Base-by-base conservation (phyloP, 208 protist genomes). In the Crithidia acanthocephali region DNA sequence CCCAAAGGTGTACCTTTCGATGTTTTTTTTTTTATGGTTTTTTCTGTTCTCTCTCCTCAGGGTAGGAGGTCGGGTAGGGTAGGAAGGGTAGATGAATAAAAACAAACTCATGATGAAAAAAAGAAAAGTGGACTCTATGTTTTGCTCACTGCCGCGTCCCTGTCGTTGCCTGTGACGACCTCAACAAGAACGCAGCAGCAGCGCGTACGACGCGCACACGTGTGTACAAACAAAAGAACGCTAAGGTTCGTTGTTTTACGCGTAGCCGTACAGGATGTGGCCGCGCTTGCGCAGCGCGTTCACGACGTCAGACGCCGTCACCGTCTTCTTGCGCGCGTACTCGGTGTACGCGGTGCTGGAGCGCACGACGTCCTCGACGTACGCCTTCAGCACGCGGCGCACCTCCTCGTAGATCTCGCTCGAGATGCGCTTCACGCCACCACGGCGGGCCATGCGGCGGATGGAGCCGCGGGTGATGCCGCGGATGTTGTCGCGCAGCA, bases 391-490 rank as follows among this genome's bases (percentile, higher is more conserved):
- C 60, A 95, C 89, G 65, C 76, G 75, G 65, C 85, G 85, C 64
- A 90, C 72, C 82, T 90, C 85, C 64, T 90, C 81, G 85, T 90
- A 87, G 60, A 87, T 76, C 59, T 85, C 81, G 66, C 74, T 75
- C 42, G 79, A 86, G 83, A 98, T 97, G 76, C 94, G 88, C 80
- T 96, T 96, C 72, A 97, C 91, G 74, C 94, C 94, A 73, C 94
- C 94, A 80, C 94, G 84, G 80, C 94, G 87, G 55, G 94, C 94
- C 51, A 98, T 80, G 81, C 94, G 87, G 80, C 91, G 86, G 72
- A 97, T 94, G 52, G 90, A 88, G 69, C 88, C 90, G 63, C 86
- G 87, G 33, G 87, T 94, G 80, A 95, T 93, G 78, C 87, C 88
- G 68, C 79, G 83, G 64, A 96, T 91, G 81, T 90, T 92, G 76